Conservation (phyloP, 1,284 basidiomycete genomes). For the Papiliotrema fonsecae region DNA sequence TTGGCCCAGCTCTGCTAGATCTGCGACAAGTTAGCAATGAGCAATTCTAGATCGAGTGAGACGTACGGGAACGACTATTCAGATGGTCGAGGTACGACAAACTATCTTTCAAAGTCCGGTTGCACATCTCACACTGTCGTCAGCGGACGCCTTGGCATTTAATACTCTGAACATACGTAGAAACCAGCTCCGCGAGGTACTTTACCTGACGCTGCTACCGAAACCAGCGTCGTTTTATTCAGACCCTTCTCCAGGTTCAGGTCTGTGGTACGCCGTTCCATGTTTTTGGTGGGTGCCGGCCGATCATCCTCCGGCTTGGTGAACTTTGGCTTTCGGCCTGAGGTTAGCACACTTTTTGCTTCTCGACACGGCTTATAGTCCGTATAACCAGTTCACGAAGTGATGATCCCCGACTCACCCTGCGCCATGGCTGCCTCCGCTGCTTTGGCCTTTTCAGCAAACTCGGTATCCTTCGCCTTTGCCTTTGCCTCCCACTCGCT, state of each 20-base stretch:
- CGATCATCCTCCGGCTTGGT: conserved; percentile 56
- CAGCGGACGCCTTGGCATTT: conserved; percentile 38
- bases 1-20: conserved; percentile 73
- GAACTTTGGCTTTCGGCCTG: conserved; percentile 72
- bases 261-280: conserved; percentile 74
- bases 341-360: background rate
- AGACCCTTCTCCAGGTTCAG: conserved; percentile 88
- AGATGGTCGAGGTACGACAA: conserved; percentile 92
- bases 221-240: conserved; percentile 83
- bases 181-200: conserved; percentile 87
- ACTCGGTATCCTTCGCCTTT: conserved; percentile 42
- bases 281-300: conserved; percentile 82
- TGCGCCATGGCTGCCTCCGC: conserved; percentile 57
- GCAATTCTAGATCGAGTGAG: background rate
- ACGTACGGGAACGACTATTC: conserved; percentile 86
- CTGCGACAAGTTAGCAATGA: background rate
- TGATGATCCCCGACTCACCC: conserved; percentile 56
- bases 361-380: too few species aligned
- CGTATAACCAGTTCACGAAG: too few species aligned
- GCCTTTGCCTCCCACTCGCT: conserved; percentile 46
- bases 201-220: conserved; percentile 59
- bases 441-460: conserved; percentile 39
- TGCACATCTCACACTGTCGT: conserved; percentile 73
- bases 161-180: conserved; percentile 50
- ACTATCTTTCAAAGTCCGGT: conserved; percentile 87